phyloP scores from a whole-genome alignment of 805 yeast species.

The Candida boleticola region DNA sequence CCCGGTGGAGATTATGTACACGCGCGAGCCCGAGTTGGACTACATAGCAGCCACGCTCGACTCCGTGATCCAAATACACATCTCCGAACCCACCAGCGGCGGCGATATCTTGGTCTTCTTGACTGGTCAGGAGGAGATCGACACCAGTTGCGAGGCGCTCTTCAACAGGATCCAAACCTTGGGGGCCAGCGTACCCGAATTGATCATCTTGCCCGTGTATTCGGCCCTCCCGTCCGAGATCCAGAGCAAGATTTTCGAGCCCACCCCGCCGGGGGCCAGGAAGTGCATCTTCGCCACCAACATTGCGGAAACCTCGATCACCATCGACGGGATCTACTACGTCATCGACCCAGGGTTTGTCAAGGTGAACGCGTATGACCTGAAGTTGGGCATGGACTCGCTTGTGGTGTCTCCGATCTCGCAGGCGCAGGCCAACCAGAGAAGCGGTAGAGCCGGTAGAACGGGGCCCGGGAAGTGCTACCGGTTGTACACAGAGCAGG shows the following conservation, averaged over 20 bases:
- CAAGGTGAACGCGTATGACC: conserved; percentile 84
- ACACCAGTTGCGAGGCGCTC: conserved; percentile 76
- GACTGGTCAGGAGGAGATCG: conserved; percentile 96
- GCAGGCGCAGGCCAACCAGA: conserved; percentile 91
- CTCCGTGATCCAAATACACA: conserved; percentile 81
- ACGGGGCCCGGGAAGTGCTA: conserved; percentile 95
- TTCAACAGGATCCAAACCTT: conserved; percentile 61
- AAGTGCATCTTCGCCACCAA: conserved; percentile 94
- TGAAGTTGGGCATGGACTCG: conserved; percentile 89
- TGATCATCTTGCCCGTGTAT: conserved; percentile 82
- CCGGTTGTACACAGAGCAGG: conserved; percentile 82
- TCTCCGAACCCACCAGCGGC: conserved; percentile 53
- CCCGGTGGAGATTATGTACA: conserved; percentile 82
- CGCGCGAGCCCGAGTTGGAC: conserved; percentile 82
- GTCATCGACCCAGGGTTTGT: conserved; percentile 96
- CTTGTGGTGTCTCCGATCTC: conserved; percentile 83
- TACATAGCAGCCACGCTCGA: conserved; percentile 82
- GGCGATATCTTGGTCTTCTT: conserved; percentile 83
- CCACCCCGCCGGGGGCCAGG: conserved; percentile 78
- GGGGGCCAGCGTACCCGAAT: conserved; percentile 59
- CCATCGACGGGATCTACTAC: conserved; percentile 88
- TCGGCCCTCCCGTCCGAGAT: conserved; percentile 89
- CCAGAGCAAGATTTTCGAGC: conserved; percentile 86
- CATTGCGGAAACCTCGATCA: conserved; percentile 95
- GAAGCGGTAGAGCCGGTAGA: conserved; percentile 97